phyloP scores from a whole-genome alignment of 306 rosid genomes.

The Phaseolus lunatus region DNA sequence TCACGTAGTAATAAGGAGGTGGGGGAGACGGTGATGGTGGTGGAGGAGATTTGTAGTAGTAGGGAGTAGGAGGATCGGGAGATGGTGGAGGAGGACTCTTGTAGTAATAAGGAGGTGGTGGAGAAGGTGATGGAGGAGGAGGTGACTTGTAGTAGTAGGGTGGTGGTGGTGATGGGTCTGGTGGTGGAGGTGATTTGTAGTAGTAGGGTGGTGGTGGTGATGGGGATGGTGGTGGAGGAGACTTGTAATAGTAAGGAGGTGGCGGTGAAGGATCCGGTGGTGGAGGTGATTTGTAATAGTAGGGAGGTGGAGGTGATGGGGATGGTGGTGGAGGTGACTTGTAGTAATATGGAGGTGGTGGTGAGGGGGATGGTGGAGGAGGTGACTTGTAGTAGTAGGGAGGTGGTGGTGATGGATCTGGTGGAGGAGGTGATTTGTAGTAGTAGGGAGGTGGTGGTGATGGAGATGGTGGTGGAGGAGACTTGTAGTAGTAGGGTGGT shows the following conservation, averaged over 20 bases:
- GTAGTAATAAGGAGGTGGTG: slow-evolving; percentile 12
- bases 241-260: slow-evolving; percentile 12
- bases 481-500: not conserved
- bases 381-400: slow-evolving; percentile 5
- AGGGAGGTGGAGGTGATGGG: not conserved
- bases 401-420: slow-evolving; percentile 3
- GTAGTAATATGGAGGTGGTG: not conserved
- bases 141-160: slow-evolving; percentile 27
- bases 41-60: slow-evolving; percentile 4
- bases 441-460: not conserved
- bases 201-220: slow-evolving; percentile 21
- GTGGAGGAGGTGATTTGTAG: not conserved
- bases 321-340: slow-evolving; percentile 2
- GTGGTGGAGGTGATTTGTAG: slow-evolving; percentile 8
- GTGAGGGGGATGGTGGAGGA: slow-evolving; percentile 17
- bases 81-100: not conserved
- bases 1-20: not conserved
- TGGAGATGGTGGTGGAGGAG: not conserved
- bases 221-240: slow-evolving; percentile 8
- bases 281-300: slow-evolving; percentile 2
- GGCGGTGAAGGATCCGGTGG: slow-evolving; percentile 14
- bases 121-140: slow-evolving; percentile 9
- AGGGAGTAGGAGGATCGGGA: not conserved
- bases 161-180: slow-evolving; percentile 5
- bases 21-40: not conserved